Base-by-base conservation (phyloP, 176 grass and related monocot species). In the Dactylis glomerata region DNA sequence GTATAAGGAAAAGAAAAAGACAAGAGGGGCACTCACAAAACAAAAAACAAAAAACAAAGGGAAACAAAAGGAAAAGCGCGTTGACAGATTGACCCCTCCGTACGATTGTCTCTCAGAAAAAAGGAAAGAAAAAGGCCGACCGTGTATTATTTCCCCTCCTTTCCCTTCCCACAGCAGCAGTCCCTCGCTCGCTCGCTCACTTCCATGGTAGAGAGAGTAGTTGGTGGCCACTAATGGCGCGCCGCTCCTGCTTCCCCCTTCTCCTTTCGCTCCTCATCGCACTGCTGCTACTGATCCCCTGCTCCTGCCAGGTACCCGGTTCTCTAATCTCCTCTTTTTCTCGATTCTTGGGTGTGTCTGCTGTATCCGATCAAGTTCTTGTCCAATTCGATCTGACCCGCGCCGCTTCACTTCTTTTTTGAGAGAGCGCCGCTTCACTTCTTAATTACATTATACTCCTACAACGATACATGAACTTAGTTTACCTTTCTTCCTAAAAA, bases 201-300 rank as follows among this genome's bases (percentile, higher is more conserved):
- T 63, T 40, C 17, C 57, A 79, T 79, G 77, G 57, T 79, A 4
- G 56, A 45, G 56, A n/a, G 52, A 33, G 81, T 45, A 19, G 68
- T 86, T 54, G 63, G 83, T 85, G 82, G 37, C 69, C 31, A 30
- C 62, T 33, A 12, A 89, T 82, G 82, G 76, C 85, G 89, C 30
- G 24, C 32, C 33, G 12, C 76, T 52, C 81, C 58, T 19, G 36
- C 16, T 20, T 5, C 45, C 42, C 73, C 45, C 34, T 79, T 3
- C 40, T 81, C 46, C 52, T 90, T 64, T 63, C 31, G 41, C 75
- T 84, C 33, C 75, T 55, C 54, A 34, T 83, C 73, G 33, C 79
- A 3, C 62, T 81, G 78, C 83, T 76, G 52, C 74, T 89, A 8
- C 20, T 80, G 1, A 5, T 54, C 68, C 73, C 75, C 64, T 86